These are phyloP conservation scores for Vinca major DNA, from an alignment of 305 asterid genomes.

Conservation along the genomic window DNA sequence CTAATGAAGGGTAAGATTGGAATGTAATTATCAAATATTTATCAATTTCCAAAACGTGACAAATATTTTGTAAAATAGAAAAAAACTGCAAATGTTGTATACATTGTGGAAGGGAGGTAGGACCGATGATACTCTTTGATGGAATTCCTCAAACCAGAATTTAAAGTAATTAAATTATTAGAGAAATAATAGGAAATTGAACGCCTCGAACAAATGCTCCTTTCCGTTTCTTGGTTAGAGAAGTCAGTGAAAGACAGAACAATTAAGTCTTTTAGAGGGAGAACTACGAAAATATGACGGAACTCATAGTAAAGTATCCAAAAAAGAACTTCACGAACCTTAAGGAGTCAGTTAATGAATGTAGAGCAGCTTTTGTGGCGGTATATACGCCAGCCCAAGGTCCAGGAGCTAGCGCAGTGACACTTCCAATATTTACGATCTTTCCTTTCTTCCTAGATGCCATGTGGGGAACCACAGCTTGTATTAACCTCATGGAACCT, in stretches of 20 bases:
- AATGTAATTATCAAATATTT: too few relatives aligned
- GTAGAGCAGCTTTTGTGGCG: slow-evolving; percentile 89
- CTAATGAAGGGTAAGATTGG: too few relatives aligned
- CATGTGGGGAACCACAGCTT: slow-evolving; percentile 89
- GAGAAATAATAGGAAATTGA: neutral
- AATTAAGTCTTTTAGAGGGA: neutral
- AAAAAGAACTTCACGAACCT: slow-evolving; percentile 33
- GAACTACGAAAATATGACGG: neutral
- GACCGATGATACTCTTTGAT: neutral
- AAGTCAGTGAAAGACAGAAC: neutral
- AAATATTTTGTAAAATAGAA: too few relatives aligned
- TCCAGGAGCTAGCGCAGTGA: slow-evolving; percentile 55
- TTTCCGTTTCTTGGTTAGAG: neutral
- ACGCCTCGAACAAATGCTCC: neutral
- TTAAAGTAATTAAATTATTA: neutral
- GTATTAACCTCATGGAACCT: slow-evolving; percentile 83
- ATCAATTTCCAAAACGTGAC: too few relatives aligned
- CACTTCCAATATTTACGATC: slow-evolving; percentile 81
- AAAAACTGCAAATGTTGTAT: too few relatives aligned
- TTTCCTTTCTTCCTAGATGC: slow-evolving; percentile 77
- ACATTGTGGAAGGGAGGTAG: too few relatives aligned
- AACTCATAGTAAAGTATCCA: neutral
- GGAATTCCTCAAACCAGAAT: neutral
- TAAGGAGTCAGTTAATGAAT: slow-evolving; percentile 58
- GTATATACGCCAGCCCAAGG: slow-evolving; percentile 84